Evolutionary conservation across 2,329 filamentous ascomycete genomes (phyloP).

Genomic region (Acephala macrosclerotiorum): DNA sequence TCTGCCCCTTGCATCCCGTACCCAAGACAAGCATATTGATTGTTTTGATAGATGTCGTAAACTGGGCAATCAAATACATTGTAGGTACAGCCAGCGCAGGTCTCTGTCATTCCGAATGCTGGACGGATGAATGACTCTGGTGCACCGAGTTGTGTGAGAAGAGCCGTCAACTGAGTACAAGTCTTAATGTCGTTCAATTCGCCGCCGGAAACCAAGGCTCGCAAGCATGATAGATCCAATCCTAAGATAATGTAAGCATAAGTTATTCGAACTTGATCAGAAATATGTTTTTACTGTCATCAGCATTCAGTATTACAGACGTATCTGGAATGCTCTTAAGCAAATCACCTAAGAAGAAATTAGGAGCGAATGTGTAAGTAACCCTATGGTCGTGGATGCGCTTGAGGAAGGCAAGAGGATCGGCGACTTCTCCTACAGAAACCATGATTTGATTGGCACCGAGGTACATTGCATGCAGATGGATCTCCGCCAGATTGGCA

Average conservation of each 20-base stretch:
- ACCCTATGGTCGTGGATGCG: constrained; percentile 51
- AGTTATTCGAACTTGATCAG: neutral
- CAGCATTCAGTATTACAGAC: neutral
- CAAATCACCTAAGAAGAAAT: constrained; percentile 48
- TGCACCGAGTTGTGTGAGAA: constrained; percentile 46
- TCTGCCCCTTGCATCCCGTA: constrained; percentile 19
- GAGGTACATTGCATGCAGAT: constrained; percentile 54
- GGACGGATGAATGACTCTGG: constrained; percentile 47
- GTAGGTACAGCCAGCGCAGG: constrained; percentile 57
- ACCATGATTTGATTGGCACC: constrained; percentile 56
- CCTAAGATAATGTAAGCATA: neutral
- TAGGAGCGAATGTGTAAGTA: constrained; percentile 53
- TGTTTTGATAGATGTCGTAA: constrained; percentile 45
- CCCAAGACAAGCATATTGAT: constrained; percentile 49
- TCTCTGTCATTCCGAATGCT: constrained; percentile 61
- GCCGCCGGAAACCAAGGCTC: constrained; percentile 51
- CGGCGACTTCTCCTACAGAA: constrained; percentile 49
- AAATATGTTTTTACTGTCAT: neutral
- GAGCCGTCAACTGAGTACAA: constrained; percentile 38
- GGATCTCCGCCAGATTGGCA: constrained; percentile 58
- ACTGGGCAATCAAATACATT: constrained; percentile 48
- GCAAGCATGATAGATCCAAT: constrained; percentile 44
- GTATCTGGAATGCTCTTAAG: constrained; percentile 11
- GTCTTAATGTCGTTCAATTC: constrained; percentile 52
- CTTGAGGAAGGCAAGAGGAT: constrained; percentile 49